Evolutionary conservation across 257 asterid genomes (phyloP).

Genomic region (Knoxia roxburghii): DNA sequence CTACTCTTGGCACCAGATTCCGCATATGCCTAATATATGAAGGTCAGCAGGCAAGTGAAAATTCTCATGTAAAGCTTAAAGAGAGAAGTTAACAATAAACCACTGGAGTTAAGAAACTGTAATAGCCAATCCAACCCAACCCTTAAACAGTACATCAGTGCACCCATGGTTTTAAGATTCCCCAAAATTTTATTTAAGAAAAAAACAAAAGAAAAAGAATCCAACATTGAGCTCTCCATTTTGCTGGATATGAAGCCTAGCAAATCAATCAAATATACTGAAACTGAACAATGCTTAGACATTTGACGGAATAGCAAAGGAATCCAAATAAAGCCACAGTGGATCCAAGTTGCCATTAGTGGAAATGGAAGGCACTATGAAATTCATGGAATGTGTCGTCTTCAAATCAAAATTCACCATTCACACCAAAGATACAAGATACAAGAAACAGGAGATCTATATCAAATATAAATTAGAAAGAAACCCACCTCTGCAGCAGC

Average conservation of each 20-base stretch:
- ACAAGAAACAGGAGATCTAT: neutral
- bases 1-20: constrained; percentile 66
- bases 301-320: too few relatives aligned
- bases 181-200: too few relatives aligned
- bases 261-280: too few relatives aligned
- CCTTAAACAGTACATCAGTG: neutral
- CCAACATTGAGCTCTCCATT: too few relatives aligned
- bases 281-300: too few relatives aligned
- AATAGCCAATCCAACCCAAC: neutral
- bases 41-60: constrained; percentile 9
- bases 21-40: constrained; percentile 73
- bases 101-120: neutral
- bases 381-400: neutral
- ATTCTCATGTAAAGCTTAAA: neutral
- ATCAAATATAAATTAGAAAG: neutral
- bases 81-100: neutral
- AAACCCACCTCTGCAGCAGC: constrained; percentile 94
- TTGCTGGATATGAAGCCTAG: too few relatives aligned
- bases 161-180: too few relatives aligned
- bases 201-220: too few relatives aligned
- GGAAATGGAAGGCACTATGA: neutral
- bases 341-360: neutral
- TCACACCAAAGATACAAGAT: neutral
- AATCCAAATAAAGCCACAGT: neutral
- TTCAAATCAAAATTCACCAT: constrained; percentile 1